phyloP scores from a whole-genome alignment of 352 stramenopile genomes.

The Globisporangium recalcitrans region DNA sequence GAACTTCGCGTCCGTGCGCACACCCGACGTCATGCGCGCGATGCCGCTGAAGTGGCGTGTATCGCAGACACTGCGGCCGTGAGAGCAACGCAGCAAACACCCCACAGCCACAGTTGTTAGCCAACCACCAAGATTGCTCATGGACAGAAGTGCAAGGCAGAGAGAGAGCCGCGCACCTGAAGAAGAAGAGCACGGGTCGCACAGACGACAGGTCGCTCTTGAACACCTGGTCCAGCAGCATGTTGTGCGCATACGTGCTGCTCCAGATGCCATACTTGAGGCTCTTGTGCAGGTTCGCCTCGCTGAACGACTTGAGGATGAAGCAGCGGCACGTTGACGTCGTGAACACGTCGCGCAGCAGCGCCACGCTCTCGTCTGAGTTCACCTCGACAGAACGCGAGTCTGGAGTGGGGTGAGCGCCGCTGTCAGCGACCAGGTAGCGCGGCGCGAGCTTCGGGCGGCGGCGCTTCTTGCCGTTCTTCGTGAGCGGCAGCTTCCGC shows the following conservation, averaged over 20 bases:
- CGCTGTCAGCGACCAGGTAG: constrained; percentile 15
- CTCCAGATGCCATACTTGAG: constrained; percentile 83
- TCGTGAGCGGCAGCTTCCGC: constrained; percentile 12
- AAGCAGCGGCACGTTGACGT: constrained; percentile 71
- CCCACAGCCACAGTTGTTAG: no score
- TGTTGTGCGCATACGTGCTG: constrained; percentile 66
- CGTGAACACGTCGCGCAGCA: constrained; percentile 52
- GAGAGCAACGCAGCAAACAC: not conserved
- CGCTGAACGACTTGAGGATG: constrained; percentile 82
- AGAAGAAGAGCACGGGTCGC: constrained; percentile 69
- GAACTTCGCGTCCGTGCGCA: constrained; percentile 47
- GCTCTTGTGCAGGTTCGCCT: constrained; percentile 83
- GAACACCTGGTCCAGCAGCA: constrained; percentile 64
- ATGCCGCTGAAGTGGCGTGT: constrained; percentile 77
- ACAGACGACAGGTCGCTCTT: constrained; percentile 60
- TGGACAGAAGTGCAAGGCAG: no score
- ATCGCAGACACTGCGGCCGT: constrained; percentile 47
- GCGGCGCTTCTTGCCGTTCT: constrained; percentile 23
- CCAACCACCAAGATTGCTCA: no score
- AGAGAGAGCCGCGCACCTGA: no score
- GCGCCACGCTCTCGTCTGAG: constrained; percentile 24
- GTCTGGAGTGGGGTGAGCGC: not conserved
- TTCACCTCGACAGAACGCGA: constrained; percentile 2
- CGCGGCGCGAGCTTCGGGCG: constrained; percentile 43
- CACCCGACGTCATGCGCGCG: constrained; percentile 67